These are phyloP conservation scores for Penicillium desertorum DNA, from an alignment of 495 filamentous ascomycete genomes.

Conservation along the genomic window DNA sequence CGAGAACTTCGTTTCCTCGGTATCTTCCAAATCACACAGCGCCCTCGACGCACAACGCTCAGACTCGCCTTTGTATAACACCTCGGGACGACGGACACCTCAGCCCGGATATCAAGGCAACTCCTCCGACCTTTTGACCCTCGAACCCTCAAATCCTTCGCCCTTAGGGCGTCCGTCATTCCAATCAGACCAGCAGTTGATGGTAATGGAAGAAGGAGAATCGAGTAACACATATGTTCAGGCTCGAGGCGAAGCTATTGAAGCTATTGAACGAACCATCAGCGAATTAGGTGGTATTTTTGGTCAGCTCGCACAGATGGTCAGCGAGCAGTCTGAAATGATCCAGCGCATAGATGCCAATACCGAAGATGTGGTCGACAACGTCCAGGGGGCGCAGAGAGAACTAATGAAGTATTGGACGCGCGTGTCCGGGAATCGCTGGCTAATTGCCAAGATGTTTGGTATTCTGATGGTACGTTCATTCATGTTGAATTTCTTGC, in stretches of 20 bases:
- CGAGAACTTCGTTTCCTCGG: conserved; percentile 92
- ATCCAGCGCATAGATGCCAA: conserved; percentile 92
- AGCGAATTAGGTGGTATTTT: conserved; percentile 93
- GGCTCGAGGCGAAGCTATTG: conserved; percentile 91
- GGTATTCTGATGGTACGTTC: conserved; percentile 70
- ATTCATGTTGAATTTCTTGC: not conserved
- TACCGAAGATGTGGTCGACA: conserved; percentile 93
- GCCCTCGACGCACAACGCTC: conserved; percentile 57
- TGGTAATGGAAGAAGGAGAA: conserved; percentile 93
- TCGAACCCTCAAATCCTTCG: conserved; percentile 70
- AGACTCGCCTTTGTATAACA: conserved; percentile 82
- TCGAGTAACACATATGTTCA: conserved; percentile 86
- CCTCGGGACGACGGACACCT: conserved; percentile 66
- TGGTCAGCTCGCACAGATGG: conserved; percentile 95
- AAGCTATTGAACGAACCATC: conserved; percentile 94
- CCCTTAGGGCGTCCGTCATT: conserved; percentile 49
- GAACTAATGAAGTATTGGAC: conserved; percentile 96
- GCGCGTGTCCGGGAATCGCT: conserved; percentile 87
- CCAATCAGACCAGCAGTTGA: conserved; percentile 80
- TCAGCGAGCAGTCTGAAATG: conserved; percentile 94
- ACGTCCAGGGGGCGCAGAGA: conserved; percentile 91
- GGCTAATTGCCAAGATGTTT: conserved; percentile 99
- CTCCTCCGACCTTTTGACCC: conserved; percentile 72
- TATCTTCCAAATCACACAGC: conserved; percentile 74
- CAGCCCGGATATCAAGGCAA: conserved; percentile 54